Percentiles rank a stretch among this genome's conserved stretches.
phyloP scores from a whole-genome alignment of 1,284 basidiomycete genomes.

The Polyporus tsugae region DNA sequence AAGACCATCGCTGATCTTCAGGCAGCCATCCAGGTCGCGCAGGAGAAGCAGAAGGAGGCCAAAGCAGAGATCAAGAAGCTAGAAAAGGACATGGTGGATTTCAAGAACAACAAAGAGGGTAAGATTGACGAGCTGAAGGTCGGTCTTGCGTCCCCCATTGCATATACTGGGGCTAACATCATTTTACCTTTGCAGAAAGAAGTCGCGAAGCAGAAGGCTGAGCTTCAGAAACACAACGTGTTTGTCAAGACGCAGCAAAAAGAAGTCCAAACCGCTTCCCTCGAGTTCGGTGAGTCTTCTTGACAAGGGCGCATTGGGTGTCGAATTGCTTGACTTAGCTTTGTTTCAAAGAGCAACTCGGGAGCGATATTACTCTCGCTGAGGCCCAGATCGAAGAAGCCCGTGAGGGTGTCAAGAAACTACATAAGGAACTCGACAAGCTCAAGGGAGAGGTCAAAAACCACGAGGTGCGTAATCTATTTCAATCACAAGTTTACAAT shows the following conservation, averaged over 20 bases:
- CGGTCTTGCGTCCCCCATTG: conserved; percentile 19
- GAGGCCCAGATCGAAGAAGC: conserved; percentile 70
- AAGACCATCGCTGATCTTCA: conserved; percentile 75
- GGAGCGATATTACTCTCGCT: conserved; percentile 77
- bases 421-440: conserved; percentile 71
- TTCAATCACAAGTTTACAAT: background rate
- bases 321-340: background rate
- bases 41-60: conserved; percentile 81
- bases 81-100: conserved; percentile 97
- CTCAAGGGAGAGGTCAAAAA: conserved; percentile 62
- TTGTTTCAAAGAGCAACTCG: conserved; percentile 75
- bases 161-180: too few relatives aligned
- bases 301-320: too few relatives aligned
- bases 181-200: conserved; percentile 59
- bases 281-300: conserved; percentile 79
- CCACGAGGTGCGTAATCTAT: conserved; percentile 55
- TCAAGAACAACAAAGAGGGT: conserved; percentile 98
- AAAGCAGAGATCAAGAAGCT: conserved; percentile 85
- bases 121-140: conserved; percentile 96
- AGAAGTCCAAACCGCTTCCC: conserved; percentile 85
- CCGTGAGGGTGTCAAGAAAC: conserved; percentile 61
- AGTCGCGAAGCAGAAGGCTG: conserved; percentile 84
- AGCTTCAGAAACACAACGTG: conserved; percentile 82
- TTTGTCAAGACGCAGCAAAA: conserved; percentile 89
- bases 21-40: conserved; percentile 69